These are phyloP conservation scores for Cadophora sp. DNA, from an alignment of 2,329 filamentous ascomycete genomes.

Conservation along the genomic window DNA sequence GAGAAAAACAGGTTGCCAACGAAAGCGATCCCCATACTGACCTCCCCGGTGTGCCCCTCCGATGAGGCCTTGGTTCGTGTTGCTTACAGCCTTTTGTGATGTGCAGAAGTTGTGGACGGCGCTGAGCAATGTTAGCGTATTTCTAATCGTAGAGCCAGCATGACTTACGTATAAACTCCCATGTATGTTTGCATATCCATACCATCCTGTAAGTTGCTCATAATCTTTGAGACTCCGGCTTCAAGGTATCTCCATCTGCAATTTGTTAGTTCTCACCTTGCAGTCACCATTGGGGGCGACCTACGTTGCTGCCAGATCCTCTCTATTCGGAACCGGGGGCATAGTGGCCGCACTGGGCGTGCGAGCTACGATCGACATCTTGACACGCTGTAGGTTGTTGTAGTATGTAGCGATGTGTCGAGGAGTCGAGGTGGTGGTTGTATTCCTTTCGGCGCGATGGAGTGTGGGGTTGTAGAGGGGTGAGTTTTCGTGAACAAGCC, in stretches of 20 bases:
- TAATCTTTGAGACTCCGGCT: conserved; percentile 87
- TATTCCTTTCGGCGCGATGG: not conserved
- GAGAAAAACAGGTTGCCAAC: conserved; percentile 23
- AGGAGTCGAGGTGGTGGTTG: not conserved
- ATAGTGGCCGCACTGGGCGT: conserved; percentile 44
- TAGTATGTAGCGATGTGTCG: not conserved
- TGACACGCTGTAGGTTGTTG: not conserved
- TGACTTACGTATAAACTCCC: conserved; percentile 85
- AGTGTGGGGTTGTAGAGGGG: conserved; percentile 18
- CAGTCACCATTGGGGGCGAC: conserved; percentile 41
- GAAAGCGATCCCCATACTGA: conserved; percentile 44
- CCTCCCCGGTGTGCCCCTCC: conserved; percentile 74
- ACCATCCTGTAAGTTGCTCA: conserved; percentile 89
- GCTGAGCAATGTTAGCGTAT: conserved; percentile 54
- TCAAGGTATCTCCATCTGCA: conserved; percentile 88
- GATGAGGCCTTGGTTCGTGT: conserved; percentile 51
- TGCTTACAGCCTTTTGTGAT: conserved; percentile 88
- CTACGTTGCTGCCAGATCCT: conserved; percentile 69
- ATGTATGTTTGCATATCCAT: conserved; percentile 97
- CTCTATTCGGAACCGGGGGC: conserved; percentile 65
- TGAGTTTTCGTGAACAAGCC: not conserved
- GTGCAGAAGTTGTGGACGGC: conserved; percentile 99
- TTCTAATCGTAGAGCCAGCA: not conserved
- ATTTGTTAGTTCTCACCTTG: conserved; percentile 24
- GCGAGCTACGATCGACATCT: conserved; percentile 11